phyloP scores from a whole-genome alignment of 306 rosid species.

The Cucurbita pepo region DNA sequence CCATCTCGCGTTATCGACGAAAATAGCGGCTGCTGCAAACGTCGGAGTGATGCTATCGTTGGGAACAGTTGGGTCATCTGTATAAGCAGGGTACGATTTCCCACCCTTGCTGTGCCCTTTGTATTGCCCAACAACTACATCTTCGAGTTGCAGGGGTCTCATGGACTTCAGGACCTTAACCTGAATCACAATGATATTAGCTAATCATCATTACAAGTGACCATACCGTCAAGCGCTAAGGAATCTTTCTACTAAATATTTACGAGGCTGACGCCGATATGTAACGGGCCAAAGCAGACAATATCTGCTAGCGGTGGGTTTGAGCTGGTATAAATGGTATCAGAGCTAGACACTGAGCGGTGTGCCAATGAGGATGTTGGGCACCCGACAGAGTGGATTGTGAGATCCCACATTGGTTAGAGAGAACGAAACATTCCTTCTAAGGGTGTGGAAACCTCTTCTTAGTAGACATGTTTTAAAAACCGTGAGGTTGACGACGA shows the following conservation, averaged over 20 bases:
- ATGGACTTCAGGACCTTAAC: constrained; percentile 88
- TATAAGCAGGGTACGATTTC: constrained; percentile 59
- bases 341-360: too few relatives aligned
- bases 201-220: not conserved
- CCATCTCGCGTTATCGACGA: constrained; percentile 89
- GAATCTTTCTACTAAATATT: not conserved
- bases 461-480: too few relatives aligned
- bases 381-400: too few relatives aligned
- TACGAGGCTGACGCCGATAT: too few relatives aligned
- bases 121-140: constrained; percentile 87
- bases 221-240: not conserved
- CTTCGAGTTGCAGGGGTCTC: constrained; percentile 64
- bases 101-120: constrained; percentile 76
- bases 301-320: too few relatives aligned
- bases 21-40: constrained; percentile 92
- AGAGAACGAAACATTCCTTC: too few relatives aligned
- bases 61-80: constrained; percentile 72
- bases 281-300: too few relatives aligned
- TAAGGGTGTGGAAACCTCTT: too few relatives aligned
- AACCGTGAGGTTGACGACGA: too few relatives aligned
- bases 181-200: constrained; percentile 24
- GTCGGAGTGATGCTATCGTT: constrained; percentile 80
- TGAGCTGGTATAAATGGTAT: too few relatives aligned
- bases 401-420: too few relatives aligned
- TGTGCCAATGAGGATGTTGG: too few relatives aligned